Percentiles rank a stretch among this genome's conserved stretches.
phyloP scores from a whole-genome alignment of 352 stramenopile genomes.

The Globisporangium canariense region DNA sequence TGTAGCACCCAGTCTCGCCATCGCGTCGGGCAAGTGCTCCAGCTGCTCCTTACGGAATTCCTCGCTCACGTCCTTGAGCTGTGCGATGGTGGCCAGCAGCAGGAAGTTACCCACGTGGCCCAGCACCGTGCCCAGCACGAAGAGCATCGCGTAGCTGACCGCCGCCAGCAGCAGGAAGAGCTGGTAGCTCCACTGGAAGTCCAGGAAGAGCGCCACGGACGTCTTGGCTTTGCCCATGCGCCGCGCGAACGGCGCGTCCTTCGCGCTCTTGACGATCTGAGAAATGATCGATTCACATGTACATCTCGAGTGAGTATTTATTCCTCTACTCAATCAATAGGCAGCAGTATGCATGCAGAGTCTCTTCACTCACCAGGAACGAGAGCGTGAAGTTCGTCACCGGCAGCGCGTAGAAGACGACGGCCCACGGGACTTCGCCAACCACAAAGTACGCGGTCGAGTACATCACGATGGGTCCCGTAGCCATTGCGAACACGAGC shows the following conservation, averaged over 20 bases:
- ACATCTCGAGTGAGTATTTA: neutral
- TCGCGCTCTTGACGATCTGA: constrained; percentile 60
- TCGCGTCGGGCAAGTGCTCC: constrained; percentile 45
- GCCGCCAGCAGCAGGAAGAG: constrained; percentile 61
- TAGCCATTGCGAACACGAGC: constrained; percentile 36
- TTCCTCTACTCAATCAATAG: neutral
- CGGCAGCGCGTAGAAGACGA: constrained; percentile 52
- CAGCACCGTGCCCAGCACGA: constrained; percentile 42
- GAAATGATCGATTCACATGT: neutral
- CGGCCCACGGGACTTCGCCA: constrained; percentile 31
- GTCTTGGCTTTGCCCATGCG: constrained; percentile 40
- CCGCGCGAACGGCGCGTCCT: constrained; percentile 68
- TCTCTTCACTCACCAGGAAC: constrained; percentile 30
- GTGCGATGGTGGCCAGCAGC: constrained; percentile 50
- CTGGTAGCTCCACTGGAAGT: constrained; percentile 63
- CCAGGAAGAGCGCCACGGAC: constrained; percentile 54
- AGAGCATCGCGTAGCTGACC: constrained; percentile 48
- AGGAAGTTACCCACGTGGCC: constrained; percentile 69
- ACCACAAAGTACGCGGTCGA: constrained; percentile 53
- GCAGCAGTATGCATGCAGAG: neutral
- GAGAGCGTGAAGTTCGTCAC: constrained; percentile 58
- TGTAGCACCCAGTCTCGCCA: constrained; percentile 41
- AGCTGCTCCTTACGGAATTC: constrained; percentile 69
- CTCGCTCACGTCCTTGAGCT: constrained; percentile 67
- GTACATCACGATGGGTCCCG: constrained; percentile 56